A percentile compares a stretch with the other conserved stretches of the same genome.
Conservation (phyloP, 2,329 filamentous ascomycete genomes). For the Fusarium nisikadoi region DNA sequence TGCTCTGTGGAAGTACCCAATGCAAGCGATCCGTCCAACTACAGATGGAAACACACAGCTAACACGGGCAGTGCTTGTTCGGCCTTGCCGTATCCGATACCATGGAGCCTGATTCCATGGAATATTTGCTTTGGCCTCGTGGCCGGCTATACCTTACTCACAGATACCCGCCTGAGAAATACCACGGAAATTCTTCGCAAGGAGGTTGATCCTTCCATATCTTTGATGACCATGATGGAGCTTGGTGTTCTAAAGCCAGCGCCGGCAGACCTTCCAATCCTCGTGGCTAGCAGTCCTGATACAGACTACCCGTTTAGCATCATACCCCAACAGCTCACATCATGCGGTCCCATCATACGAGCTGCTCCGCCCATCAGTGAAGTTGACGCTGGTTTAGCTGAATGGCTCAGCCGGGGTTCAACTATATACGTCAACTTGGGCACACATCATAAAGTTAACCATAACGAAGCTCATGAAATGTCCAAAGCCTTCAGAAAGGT, state of each 20-base stretch:
- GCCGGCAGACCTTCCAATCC: not conserved
- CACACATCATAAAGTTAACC: not conserved
- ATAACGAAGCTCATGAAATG: not conserved
- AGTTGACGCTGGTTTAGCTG: not conserved
- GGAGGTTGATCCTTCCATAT: not conserved
- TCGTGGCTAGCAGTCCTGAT: not conserved
- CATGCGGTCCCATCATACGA: not conserved
- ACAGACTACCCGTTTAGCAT: not conserved
- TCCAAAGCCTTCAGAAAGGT: not conserved
- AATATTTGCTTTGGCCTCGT: not conserved
- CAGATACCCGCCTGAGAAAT: not conserved
- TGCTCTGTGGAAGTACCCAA: not conserved
- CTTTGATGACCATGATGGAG: not conserved
- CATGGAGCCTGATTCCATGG: not conserved
- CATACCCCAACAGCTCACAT: not conserved
- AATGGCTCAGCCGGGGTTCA: not conserved
- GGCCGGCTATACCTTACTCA: not conserved
- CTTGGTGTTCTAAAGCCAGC: not conserved
- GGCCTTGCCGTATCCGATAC: not conserved
- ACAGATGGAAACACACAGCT: fast-evolving
- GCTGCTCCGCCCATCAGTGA: not conserved
- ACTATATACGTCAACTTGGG: not conserved
- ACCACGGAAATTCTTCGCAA: fast-evolving
- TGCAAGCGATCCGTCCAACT: fast-evolving
- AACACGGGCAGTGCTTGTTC: not conserved